Conservation (phyloP, 1,139 yeast genomes). For the Entelexis sorbosivorans region DNA sequence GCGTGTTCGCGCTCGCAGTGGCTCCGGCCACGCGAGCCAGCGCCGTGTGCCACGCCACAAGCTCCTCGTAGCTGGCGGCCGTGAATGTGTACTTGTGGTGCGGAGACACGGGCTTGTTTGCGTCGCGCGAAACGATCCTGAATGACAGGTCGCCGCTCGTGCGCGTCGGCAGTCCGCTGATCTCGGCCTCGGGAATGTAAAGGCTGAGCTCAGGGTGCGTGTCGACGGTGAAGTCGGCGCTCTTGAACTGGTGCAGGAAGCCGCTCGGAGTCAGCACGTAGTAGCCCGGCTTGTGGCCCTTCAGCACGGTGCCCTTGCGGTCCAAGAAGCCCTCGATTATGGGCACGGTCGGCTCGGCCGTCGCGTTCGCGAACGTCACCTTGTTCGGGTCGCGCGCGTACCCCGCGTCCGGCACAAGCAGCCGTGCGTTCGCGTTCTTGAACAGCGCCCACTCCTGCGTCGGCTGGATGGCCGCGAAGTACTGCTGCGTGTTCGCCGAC, state of each 20-base stretch:
- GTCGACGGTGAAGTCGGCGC: constrained; percentile 34
- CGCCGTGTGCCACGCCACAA: constrained; percentile 38
- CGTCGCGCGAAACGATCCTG: constrained; percentile 37
- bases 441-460: constrained; percentile 40
- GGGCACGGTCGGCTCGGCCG: constrained; percentile 36
- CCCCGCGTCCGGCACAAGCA: constrained; percentile 29
- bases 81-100: constrained; percentile 36
- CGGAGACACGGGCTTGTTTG: constrained; percentile 28
- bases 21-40: constrained; percentile 31
- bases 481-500: constrained; percentile 25
- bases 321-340: constrained; percentile 39
- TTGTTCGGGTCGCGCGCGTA: constrained; percentile 33
- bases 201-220: constrained; percentile 38
- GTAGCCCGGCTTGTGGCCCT: constrained; percentile 36
- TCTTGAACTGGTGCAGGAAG: constrained; percentile 38
- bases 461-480: constrained; percentile 31
- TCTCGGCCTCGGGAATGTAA: constrained; percentile 38
- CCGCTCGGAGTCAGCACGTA: constrained; percentile 40
- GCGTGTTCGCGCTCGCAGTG: background rate
- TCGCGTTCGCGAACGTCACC: constrained; percentile 34
- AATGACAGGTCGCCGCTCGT: constrained; percentile 36
- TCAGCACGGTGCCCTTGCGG: constrained; percentile 37
- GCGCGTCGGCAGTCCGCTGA: constrained; percentile 34
- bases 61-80: constrained; percentile 38
- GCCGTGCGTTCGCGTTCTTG: constrained; percentile 27